Base-by-base conservation (phyloP, 2,329 filamentous ascomycete species). In the Xylariomycetidae sp. region DNA sequence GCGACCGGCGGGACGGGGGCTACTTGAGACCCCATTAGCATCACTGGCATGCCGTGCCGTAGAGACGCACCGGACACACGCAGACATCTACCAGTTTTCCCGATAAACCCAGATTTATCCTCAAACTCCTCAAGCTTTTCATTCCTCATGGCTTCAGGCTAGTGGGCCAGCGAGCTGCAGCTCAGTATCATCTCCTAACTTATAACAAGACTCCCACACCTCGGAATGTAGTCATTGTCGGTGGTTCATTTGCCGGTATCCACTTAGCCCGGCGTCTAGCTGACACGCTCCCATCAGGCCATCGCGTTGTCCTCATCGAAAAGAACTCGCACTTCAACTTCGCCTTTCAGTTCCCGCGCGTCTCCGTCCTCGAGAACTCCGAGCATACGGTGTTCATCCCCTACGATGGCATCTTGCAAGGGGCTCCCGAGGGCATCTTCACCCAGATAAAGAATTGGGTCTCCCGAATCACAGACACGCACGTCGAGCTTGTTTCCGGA, bases 311-410 rank as follows among this genome's bases (percentile, higher is more conserved):
- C 0, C 42, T 72, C 5, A 51, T 74, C 17, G 71, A 75, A 41
- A 67, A 63, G 32, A 70, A 72, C 36, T 66, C 62, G 7, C 71
- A 74, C 48, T 67, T 74, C 38, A 64, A 74, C 36, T 69, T 66
- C 33, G 54, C 63, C 0, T 75, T 68, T n/a, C 49, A 49, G 4
- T 70, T 74, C 39, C 70, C 70, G 0, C 56, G 71, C 7, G 70
- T 64, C 31, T 60, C 58, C 3, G 64, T 72, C 5, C 44, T 70
- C 1, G 39, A 48, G 3, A 62, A 57, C 3, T 56, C 65, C 23
- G 69, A 72, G 33, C 46, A 66, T 17, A 63, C 62, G 29, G 68
- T 67, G 0, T 73, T 74, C 31, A 66, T 74, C 15, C 70, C 71
- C 0, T 74, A 72, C 40, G 44, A 53, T 11, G 46, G 48, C 5